A percentile compares a stretch with the other conserved stretches of the same genome.
These are phyloP conservation scores for Viridothelium virens DNA, from an alignment of 495 filamentous ascomycete genomes.

Conservation along the genomic window DNA sequence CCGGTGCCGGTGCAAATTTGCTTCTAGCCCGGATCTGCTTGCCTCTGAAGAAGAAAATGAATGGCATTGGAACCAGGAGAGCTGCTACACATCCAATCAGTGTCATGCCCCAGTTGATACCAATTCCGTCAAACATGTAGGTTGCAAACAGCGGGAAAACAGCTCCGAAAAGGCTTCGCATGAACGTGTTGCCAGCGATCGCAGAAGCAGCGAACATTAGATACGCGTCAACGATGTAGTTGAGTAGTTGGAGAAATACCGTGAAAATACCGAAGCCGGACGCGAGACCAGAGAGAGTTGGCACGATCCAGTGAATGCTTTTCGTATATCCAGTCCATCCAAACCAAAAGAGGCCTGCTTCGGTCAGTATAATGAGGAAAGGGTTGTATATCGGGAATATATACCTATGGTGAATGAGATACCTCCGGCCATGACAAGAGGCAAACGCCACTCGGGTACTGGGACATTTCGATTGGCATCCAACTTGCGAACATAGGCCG, in stretches of 20 bases:
- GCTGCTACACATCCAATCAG: constrained; percentile 27
- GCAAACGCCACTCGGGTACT: constrained; percentile 34
- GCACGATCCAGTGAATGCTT: constrained; percentile 33
- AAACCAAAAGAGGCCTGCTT: constrained; percentile 32
- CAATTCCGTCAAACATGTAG: constrained; percentile 29
- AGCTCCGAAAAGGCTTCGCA: constrained; percentile 27
- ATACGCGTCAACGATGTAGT: constrained; percentile 25
- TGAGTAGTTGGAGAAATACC: constrained; percentile 30
- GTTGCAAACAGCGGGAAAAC: constrained; percentile 24
- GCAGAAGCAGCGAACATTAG: constrained; percentile 29
- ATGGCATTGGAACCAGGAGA: constrained; percentile 27
- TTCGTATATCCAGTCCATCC: constrained; percentile 34
- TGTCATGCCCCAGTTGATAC: constrained; percentile 29
- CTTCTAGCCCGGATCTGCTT: constrained; percentile 24
- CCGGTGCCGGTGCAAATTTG: constrained; percentile 27
- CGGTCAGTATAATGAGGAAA: neutral
- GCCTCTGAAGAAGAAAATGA: constrained; percentile 23
- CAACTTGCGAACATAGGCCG: constrained; percentile 23
- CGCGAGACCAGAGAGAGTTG: constrained; percentile 24
- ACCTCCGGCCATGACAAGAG: constrained; percentile 27
- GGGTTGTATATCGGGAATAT: neutral
- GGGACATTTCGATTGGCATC: constrained; percentile 24
- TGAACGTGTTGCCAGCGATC: constrained; percentile 29
- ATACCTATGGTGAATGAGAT: constrained; percentile 24
- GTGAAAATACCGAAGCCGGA: constrained; percentile 30